Base-by-base conservation (phyloP, 225 moss, liverwort and hornwort species). In the Sphagnum tenellum region DNA sequence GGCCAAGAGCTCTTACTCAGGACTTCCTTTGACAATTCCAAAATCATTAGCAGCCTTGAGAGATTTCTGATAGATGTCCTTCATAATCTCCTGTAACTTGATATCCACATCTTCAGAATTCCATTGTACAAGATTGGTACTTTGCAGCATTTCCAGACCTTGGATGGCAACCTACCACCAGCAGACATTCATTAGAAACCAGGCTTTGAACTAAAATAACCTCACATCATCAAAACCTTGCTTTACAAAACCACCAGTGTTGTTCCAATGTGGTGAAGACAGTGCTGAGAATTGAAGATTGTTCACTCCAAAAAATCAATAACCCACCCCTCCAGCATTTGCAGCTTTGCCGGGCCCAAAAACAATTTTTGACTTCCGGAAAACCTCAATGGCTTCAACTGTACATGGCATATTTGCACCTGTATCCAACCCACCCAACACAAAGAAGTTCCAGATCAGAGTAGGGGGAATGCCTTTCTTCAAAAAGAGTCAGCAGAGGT, bases 381-480 rank as follows among this genome's bases (percentile, higher is more conserved):
- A 92, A 14, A 98, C 80, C 72, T 98, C 96, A 68, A 92, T 69
- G 5, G 96, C 96, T 79, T 98, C 92, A 57, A 77, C 79, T 58
- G 96, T 90, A 76, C 96, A 98, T 66, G 96, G 96, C 96, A 98
- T 98, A 71, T 85, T 98, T 47, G 92, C 92, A 66, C 96, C 96
- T 98, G 89, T 62, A 6, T 74, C 56, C 56, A 61, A 59, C 12
- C 76, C 57, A 48, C 48, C 46, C 57, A 45, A 47, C 5, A 45
- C n/a, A 4, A 9, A 8, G 5, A 5, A 12, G 8, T 63, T 63
- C 3, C 8, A 63, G 47, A 58, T 58, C 6, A 3, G 5, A 58
- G 12, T 44, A 58, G 12, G 10, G 12, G 10, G 9, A 9, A 59
- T 4, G 13, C 8, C 58, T 2, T 44, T 4, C 3, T 47, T 11